Evolutionary conservation across 192 early-diverging fungal species (phyloP), one percentile per base, ranked within the genome.

Genomic region (Coemansia sp.): DNA sequence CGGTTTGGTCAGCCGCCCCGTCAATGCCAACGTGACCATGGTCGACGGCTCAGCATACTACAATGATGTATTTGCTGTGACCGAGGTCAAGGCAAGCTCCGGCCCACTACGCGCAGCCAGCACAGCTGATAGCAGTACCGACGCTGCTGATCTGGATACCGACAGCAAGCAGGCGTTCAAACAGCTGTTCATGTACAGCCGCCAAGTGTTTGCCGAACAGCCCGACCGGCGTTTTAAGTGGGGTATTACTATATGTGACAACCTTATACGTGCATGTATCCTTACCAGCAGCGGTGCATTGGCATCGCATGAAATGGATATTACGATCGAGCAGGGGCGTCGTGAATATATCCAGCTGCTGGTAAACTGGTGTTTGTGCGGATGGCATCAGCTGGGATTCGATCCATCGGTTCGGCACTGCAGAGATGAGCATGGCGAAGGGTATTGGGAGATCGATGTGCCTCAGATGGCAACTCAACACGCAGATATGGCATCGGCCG

Each of bases 281-380:
- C 3, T 8, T 43, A 43, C 41, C 41, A 43, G 41, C 18, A 11
- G 41, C 41, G 41, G 41, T 17, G 41, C 41, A 20, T 6, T 51
- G 23, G 30, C 47, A 2, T 50, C 57, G 0, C 9, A 5, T 11
- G 31, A n/a, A 1, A 49, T 59, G 46, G 47, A 61, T 11, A 9
- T 53, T 0, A 26, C 18, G 11, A 44, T 28, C 6, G 18, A 4
- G 1, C 21, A 32, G 7, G 59, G 59, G 5, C 43, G 50, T 10
- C 1, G 28, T 5, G 32, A 43, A 16, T 34, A 40, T 5, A 47
- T 62, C 18, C 9, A 14, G 16, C 44, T 54, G 15, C 37, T 62
- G 4, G 60, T 62, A 14, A 34, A 62, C 34, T 62, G 51, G 51
- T 62, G 51, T 12, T 14, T 54, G 11, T 54, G 51, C 44, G 44